Percentiles rank a stretch among this genome's conserved stretches.
Conservation (phyloP, 495 filamentous ascomycete genomes). For the Neurospora discreta region DNA sequence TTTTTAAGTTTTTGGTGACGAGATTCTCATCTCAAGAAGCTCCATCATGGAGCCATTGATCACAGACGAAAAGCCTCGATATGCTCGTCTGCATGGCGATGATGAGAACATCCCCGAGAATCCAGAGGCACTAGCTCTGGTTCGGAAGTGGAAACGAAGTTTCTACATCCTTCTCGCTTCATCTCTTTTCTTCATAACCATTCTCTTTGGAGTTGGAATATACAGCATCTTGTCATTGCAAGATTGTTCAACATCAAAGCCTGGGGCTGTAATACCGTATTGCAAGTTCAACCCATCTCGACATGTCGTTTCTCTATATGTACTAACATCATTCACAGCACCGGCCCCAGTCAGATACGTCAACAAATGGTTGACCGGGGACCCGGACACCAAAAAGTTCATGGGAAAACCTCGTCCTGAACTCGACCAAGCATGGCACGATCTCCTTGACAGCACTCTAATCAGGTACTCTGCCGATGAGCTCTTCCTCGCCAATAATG, state of each 20-base stretch:
- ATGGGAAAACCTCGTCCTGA: constrained; percentile 11
- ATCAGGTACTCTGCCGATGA: constrained; percentile 8
- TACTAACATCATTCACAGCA: background rate
- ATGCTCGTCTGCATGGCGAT: background rate
- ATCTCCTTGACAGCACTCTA: constrained; percentile 7
- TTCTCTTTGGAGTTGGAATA: background rate
- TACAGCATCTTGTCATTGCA: background rate
- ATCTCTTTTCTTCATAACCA: background rate
- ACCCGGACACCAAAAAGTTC: constrained; percentile 8
- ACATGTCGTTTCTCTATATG: too few relatives aligned
- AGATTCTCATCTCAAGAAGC: background rate
- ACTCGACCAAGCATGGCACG: constrained; percentile 13
- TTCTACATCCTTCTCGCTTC: constrained; percentile 2
- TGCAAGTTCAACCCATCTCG: background rate
- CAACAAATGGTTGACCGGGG: constrained; percentile 4
- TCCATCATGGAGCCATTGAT: background rate
- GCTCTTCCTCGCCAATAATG: constrained; percentile 3
- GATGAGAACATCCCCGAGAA: background rate
- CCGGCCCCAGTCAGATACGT: constrained; percentile 9
- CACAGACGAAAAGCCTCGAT: background rate
- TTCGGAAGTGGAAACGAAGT: background rate
- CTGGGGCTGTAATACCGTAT: background rate
- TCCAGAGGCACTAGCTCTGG: background rate
- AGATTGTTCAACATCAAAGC: background rate
- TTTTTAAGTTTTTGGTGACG: background rate